A percentile compares a stretch with the other conserved stretches of the same genome.
phyloP scores from a whole-genome alignment of 179 eudicot species.

The Vitellaria paradoxa region DNA sequence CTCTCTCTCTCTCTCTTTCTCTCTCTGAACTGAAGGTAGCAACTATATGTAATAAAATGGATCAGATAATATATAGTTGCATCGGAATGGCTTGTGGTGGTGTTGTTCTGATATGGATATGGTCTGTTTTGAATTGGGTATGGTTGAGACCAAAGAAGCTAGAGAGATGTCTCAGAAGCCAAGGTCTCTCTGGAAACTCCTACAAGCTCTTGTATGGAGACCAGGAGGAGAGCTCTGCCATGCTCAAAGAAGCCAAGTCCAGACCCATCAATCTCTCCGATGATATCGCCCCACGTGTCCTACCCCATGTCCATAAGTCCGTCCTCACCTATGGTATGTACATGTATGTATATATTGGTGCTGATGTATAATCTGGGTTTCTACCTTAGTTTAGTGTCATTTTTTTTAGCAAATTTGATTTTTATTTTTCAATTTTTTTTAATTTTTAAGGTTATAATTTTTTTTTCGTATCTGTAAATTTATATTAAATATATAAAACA shows the following conservation, averaged over 20 bases:
- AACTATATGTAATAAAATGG: no score
- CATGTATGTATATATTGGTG: no score
- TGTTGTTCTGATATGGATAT: neutral
- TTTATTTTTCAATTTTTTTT: no score
- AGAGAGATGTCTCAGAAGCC: conserved; percentile 1
- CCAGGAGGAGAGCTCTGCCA: neutral
- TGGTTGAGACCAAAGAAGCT: conserved; percentile 7
- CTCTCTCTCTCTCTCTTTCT: no score
- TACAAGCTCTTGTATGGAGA: conserved; percentile 2
- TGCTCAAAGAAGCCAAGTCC: neutral
- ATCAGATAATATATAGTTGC: neutral
- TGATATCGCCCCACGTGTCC: conserved; percentile 28
- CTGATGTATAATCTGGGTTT: no score
- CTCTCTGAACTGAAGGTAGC: no score
- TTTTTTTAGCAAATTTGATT: no score
- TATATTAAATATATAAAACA: no score
- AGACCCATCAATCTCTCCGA: conserved; percentile 32
- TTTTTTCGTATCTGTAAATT: no score
- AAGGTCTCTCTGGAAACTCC: conserved; percentile 9
- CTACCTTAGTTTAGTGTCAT: no score
- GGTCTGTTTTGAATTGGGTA: conserved; percentile 1
- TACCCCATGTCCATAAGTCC: conserved; percentile 12
- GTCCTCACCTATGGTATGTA: no score
- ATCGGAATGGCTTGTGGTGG: neutral
- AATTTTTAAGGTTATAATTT: no score